Percentiles rank a stretch among this genome's conserved stretches.
Conservation (phyloP, 345 rosid species). For the Eucalyptus polybractea region DNA sequence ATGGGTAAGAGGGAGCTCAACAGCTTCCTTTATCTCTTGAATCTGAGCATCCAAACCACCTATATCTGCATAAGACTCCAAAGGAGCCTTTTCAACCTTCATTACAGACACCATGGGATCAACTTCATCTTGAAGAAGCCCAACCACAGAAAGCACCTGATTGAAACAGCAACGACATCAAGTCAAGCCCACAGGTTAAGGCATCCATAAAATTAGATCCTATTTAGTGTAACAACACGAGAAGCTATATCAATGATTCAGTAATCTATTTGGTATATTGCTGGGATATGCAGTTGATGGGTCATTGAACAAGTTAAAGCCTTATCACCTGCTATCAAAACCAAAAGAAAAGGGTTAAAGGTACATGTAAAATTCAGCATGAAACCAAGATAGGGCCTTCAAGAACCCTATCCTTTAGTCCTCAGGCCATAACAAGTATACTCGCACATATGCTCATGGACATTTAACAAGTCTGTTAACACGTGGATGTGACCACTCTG, state of each 20-base stretch:
- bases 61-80: slow-evolving; percentile 96
- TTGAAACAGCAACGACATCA: background rate
- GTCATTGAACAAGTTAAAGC: background rate
- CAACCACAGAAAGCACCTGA: slow-evolving; percentile 93
- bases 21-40: slow-evolving; percentile 99
- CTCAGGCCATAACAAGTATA: background rate
- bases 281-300: background rate
- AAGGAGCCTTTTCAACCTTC: slow-evolving; percentile 98
- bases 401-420: background rate
- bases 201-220: background rate
- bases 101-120: slow-evolving; percentile 99
- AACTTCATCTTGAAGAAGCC: slow-evolving; percentile 93
- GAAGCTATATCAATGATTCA: background rate
- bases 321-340: background rate
- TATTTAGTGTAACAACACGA: background rate
- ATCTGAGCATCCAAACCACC: slow-evolving; percentile 99
- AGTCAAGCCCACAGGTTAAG: background rate
- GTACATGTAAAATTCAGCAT: background rate
- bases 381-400: background rate
- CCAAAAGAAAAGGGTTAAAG: background rate
- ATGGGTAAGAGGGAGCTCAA: slow-evolving; percentile 96
- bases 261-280: background rate
- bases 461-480: background rate
- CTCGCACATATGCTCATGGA: background rate
- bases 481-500: background rate